A percentile compares a stretch with the other conserved stretches of the same genome.
Conservation (phyloP, 345 rosid species). For the Nasturtium officinale region DNA sequence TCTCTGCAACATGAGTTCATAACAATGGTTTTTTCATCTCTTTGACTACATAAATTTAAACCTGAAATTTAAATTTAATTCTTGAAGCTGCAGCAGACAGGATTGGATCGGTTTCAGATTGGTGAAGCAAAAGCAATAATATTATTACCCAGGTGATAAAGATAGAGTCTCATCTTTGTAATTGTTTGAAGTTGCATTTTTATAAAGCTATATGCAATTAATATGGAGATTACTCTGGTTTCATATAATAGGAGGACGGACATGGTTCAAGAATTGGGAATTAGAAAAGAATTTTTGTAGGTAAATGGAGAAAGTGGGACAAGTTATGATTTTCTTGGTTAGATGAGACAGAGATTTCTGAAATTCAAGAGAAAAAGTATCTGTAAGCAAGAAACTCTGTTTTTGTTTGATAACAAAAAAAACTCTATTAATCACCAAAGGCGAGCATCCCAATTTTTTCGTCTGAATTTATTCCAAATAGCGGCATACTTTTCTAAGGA, state of each 20-base stretch:
- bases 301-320: background rate
- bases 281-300: slow-evolving; percentile 9
- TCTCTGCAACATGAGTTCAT: slow-evolving; percentile 33
- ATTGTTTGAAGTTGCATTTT: background rate
- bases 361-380: slow-evolving; percentile 59
- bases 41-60: background rate
- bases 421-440: slow-evolving; percentile 65
- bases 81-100: slow-evolving; percentile 32
- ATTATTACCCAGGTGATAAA: slow-evolving; percentile 30
- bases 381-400: slow-evolving; percentile 45
- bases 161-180: background rate
- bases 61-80: background rate
- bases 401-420: background rate
- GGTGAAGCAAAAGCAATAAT: slow-evolving; percentile 40
- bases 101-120: slow-evolving; percentile 38
- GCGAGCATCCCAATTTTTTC: slow-evolving; percentile 38
- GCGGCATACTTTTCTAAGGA: background rate
- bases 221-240: slow-evolving; percentile 8
- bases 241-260: slow-evolving; percentile 27
- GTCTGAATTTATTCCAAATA: background rate
- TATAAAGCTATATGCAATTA: slow-evolving; percentile 15
- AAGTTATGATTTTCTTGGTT: slow-evolving; percentile 38
- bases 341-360: slow-evolving; percentile 60
- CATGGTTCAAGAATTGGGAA: slow-evolving; percentile 37
- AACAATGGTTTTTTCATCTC: slow-evolving; percentile 13